phyloP scores from a whole-genome alignment of 2,329 filamentous ascomycete species.

The Chlorencoelia australis region DNA sequence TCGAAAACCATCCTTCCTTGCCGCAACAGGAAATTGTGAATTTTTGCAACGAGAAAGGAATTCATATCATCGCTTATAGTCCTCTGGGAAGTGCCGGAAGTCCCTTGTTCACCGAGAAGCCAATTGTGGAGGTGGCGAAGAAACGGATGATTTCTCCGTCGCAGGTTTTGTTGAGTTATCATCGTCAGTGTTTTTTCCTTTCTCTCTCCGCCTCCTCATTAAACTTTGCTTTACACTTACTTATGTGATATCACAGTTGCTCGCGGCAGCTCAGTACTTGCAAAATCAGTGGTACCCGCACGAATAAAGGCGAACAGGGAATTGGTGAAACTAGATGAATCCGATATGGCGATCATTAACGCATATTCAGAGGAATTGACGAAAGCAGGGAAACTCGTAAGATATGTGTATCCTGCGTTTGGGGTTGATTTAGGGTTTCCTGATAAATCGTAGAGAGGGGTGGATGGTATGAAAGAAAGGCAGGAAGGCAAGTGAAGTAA shows the following conservation, averaged over 20 bases:
- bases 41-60: slow-evolving; percentile 39
- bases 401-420: slow-evolving; percentile 61
- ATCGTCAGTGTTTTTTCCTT: slow-evolving; percentile 40
- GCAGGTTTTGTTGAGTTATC: slow-evolving; percentile 60
- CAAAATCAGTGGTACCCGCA: slow-evolving; percentile 60
- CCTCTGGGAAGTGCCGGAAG: slow-evolving; percentile 30
- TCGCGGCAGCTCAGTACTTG: slow-evolving; percentile 58
- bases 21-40: slow-evolving; percentile 43
- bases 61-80: slow-evolving; percentile 43
- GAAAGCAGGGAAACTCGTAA: slow-evolving; percentile 41
- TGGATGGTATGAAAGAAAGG: too few species aligned
- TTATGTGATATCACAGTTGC: slow-evolving; percentile 39
- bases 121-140: slow-evolving; percentile 54
- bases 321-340: slow-evolving; percentile 51
- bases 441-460: slow-evolving; percentile 31
- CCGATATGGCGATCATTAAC: slow-evolving; percentile 49
- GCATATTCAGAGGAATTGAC: slow-evolving; percentile 42
- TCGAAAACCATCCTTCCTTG: slow-evolving; percentile 49
- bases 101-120: slow-evolving; percentile 45
- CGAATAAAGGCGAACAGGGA: slow-evolving; percentile 63
- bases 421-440: slow-evolving; percentile 62
- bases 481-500: too few species aligned
- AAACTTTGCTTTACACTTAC: neutral
- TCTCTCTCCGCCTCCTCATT: neutral
- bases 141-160: slow-evolving; percentile 51